phyloP scores from a whole-genome alignment of 805 yeast genomes.

The Clavispora santaluciae region DNA sequence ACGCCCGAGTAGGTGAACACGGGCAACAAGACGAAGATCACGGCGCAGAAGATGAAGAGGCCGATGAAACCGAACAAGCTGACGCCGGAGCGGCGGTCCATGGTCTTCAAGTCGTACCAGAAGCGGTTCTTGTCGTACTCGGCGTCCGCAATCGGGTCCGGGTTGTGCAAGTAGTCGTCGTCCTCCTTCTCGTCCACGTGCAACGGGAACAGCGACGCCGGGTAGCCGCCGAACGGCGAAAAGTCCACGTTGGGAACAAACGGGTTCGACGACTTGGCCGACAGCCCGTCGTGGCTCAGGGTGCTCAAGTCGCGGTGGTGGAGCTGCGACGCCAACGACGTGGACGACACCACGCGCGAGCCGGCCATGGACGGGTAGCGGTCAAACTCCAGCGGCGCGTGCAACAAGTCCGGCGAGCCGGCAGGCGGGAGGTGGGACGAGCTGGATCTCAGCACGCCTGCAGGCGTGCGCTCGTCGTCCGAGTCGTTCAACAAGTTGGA shows the following conservation, averaged over 20 bases:
- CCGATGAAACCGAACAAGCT: slow-evolving; percentile 59
- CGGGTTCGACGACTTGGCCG: slow-evolving; percentile 23
- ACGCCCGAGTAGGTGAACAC: slow-evolving; percentile 79
- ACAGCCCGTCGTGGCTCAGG: slow-evolving; percentile 17
- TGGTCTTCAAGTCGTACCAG: slow-evolving; percentile 54
- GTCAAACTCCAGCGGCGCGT: slow-evolving; percentile 56
- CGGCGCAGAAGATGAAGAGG: slow-evolving; percentile 56
- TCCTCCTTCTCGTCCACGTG: slow-evolving; percentile 90
- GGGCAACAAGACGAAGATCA: slow-evolving; percentile 76
- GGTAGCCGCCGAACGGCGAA: slow-evolving; percentile 95
- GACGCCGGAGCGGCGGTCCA: slow-evolving; percentile 58
- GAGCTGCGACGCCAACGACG: slow-evolving; percentile 20
- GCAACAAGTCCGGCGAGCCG: slow-evolving; percentile 14
- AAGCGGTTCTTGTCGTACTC: slow-evolving; percentile 71
- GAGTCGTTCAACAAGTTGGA: slow-evolving; percentile 27
- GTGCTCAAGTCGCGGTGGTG: slow-evolving; percentile 5
- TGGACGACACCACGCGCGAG: slow-evolving; percentile 53
- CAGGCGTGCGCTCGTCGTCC: slow-evolving; percentile 3
- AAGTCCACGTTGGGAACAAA: slow-evolving; percentile 53
- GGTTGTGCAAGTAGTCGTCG: slow-evolving; percentile 93
- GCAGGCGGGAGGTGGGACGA: slow-evolving; percentile 6
- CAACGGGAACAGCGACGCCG: slow-evolving; percentile 87
- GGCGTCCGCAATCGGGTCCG: slow-evolving; percentile 92
- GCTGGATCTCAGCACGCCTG: slow-evolving; percentile 10
- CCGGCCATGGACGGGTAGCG: slow-evolving; percentile 62